A percentile compares a stretch with the other conserved stretches of the same genome.
phyloP scores from a whole-genome alignment of 106 monocot genomes.

The Dendrobium chrysotoxum region DNA sequence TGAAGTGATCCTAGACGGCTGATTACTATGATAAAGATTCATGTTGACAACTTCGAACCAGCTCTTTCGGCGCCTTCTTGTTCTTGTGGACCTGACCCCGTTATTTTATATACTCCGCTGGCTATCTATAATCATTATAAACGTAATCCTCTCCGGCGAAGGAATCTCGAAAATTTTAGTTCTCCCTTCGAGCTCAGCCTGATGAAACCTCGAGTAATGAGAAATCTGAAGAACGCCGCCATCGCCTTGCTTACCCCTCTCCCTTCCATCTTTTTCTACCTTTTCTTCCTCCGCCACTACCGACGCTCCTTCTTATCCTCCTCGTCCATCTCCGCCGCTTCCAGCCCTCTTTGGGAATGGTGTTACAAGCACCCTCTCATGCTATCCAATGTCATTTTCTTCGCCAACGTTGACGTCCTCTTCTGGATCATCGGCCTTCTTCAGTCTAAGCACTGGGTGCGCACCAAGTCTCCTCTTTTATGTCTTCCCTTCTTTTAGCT shows the following conservation, averaged over 20 bases:
- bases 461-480: not conserved
- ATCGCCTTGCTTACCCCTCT: constrained; percentile 68
- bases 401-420: constrained; percentile 81
- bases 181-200: not conserved
- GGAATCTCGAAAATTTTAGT: no score
- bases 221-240: constrained; percentile 51
- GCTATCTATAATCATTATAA: no score
- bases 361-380: constrained; percentile 63
- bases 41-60: no score
- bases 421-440: constrained; percentile 79
- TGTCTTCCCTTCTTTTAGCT: not conserved
- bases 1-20: no score
- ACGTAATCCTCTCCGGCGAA: no score
- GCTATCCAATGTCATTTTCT: constrained; percentile 85
- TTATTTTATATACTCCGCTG: no score
- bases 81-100: no score
- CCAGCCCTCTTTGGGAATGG: constrained; percentile 34
- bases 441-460: constrained; percentile 73
- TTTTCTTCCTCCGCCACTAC: constrained; percentile 48
- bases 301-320: not conserved
- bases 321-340: not conserved
- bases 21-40: no score
- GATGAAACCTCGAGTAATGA: constrained; percentile 13
- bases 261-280: constrained; percentile 74
- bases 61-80: no score